These are phyloP conservation scores for Aspergillus costaricaensis DNA, from an alignment of 2,329 filamentous ascomycete species.

Conservation along the genomic window DNA sequence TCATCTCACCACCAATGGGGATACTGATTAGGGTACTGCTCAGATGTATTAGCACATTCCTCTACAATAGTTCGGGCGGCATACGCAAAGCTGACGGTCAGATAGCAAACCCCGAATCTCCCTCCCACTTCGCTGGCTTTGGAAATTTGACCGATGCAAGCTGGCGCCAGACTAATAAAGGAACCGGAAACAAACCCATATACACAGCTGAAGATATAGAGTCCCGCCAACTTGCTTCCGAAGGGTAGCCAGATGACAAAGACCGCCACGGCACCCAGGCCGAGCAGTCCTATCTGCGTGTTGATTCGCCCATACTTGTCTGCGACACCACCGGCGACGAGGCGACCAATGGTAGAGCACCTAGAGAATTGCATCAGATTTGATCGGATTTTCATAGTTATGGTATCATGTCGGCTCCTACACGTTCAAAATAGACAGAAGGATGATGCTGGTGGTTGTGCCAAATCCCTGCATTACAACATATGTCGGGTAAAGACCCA, in stretches of 20 bases:
- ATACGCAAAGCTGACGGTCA: constrained; percentile 50
- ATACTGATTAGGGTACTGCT: constrained; percentile 48
- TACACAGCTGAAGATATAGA: constrained; percentile 47
- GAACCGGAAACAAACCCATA: constrained; percentile 53
- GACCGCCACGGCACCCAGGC: constrained; percentile 40
- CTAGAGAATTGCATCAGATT: constrained; percentile 16
- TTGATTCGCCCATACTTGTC: constrained; percentile 53
- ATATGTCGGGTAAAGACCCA: constrained; percentile 34
- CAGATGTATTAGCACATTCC: background rate
- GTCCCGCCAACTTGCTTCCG: constrained; percentile 34
- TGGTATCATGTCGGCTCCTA: constrained; percentile 9
- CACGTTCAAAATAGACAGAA: constrained; percentile 42
- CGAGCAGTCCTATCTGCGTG: constrained; percentile 42
- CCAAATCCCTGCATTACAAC: constrained; percentile 33
- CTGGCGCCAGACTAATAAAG: constrained; percentile 49
- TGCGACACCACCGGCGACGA: constrained; percentile 47
- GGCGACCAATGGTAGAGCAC: constrained; percentile 47
- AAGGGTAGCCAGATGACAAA: constrained; percentile 41
- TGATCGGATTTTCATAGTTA: background rate
- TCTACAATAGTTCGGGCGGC: constrained; percentile 11
- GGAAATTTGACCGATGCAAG: constrained; percentile 53
- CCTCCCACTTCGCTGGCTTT: constrained; percentile 51
- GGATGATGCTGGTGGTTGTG: constrained; percentile 35
- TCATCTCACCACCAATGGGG: constrained; percentile 52
- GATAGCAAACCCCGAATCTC: constrained; percentile 53